Evolutionary conservation across 306 rosid species (phyloP), one percentile per base, ranked within the genome.

Genomic region (Myrica gale): DNA sequence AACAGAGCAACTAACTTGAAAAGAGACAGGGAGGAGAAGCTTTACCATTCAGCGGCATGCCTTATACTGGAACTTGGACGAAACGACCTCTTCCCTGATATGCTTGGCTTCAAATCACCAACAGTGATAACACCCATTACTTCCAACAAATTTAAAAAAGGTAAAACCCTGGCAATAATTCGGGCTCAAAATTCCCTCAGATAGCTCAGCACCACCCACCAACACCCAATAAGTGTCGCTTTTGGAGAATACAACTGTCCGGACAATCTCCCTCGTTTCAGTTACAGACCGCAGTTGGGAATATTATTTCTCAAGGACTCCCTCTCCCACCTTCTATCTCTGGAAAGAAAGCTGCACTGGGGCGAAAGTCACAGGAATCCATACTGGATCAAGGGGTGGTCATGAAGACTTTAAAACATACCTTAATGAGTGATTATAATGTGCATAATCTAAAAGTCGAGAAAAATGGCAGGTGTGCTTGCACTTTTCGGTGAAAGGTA

Each of bases 11-110:
- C 5, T 52, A 12, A 16, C 2, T 68, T 41, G 54, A 42, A 67
- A 73, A 78, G n/a, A 55, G 65, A 7, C 15, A 70, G 9, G 20
- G 56, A 23, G 16, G 67, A 76, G 74, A 57, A 76, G 79, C 78
- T 65, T 32, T 90, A 96, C 99, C 99, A 96, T 85, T 96, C 98
- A 57, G 96, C 90, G 78, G 99, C 98, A 84, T 96, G 98, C 72
- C 98, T 89, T 78, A 92, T 89, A 72, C 96, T 96, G 43, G 97
- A 92, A 82, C 98, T 92, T 6, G 99, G 90, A 53, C 91, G 91
- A 82, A 89, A 90, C 5, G 96, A 89, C 82, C 97, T 86, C 88
- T 88, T 96, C 81, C 98, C 98, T 13, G 98, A 92, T 77, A 92
- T 91, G 85, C 97, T 92, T 44, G 99, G 92, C 89, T 92, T 96